Conservation (phyloP, 441 rosid genomes). For the Iberis amara region DNA sequence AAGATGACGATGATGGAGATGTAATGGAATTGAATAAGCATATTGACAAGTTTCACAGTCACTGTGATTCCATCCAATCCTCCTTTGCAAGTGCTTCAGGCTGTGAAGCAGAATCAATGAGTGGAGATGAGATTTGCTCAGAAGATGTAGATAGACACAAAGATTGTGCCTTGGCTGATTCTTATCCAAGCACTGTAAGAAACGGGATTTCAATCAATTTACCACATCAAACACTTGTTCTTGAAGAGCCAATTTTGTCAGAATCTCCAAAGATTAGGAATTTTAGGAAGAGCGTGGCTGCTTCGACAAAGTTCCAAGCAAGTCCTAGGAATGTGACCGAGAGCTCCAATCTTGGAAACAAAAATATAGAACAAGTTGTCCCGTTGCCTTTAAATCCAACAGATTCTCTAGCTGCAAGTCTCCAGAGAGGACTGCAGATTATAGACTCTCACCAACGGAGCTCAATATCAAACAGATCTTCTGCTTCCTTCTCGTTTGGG, state of each 20-base stretch:
- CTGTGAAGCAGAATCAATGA: constrained; percentile 54
- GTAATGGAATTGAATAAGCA: constrained; percentile 63
- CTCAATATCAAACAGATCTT: constrained; percentile 52
- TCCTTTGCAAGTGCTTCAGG: constrained; percentile 58
- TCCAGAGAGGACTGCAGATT: constrained; percentile 78
- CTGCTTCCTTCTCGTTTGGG: constrained; percentile 80
- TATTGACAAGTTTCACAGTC: constrained; percentile 48
- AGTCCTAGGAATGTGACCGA: constrained; percentile 41
- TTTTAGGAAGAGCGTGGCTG: constrained; percentile 52
- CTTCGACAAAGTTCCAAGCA: constrained; percentile 42
- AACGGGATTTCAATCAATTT: constrained; percentile 48
- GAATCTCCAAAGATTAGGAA: constrained; percentile 85
- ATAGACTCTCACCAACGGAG: constrained; percentile 59
- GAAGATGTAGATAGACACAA: constrained; percentile 36
- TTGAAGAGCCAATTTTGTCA: constrained; percentile 59
- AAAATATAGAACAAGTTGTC: constrained; percentile 38
- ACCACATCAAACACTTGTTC: constrained; percentile 42
- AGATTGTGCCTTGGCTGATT: constrained; percentile 31
- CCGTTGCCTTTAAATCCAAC: constrained; percentile 55
- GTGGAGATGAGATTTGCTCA: constrained; percentile 59
- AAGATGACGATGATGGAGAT: constrained; percentile 33
- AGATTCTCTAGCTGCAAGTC: constrained; percentile 84
- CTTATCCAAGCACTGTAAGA: constrained; percentile 19
- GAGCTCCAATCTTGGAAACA: constrained; percentile 27
- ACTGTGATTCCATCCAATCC: constrained; percentile 40